Evolutionary conservation across 495 filamentous ascomycete genomes (phyloP).

Genomic region (Arthonia radiata): DNA sequence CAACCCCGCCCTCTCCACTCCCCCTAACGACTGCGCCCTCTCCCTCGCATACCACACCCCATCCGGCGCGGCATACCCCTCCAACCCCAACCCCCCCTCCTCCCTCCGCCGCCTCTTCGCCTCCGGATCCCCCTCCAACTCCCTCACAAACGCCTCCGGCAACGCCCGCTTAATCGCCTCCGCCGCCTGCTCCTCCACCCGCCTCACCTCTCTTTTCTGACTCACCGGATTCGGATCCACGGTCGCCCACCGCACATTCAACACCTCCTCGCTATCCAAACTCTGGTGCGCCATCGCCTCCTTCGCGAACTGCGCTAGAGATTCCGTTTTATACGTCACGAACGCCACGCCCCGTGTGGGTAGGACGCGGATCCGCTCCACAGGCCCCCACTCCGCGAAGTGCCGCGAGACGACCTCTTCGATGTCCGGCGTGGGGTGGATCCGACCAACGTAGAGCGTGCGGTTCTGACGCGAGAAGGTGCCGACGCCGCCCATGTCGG

Average conservation of each 20-base stretch:
- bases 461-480: slow-evolving; percentile 76
- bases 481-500: slow-evolving; percentile 92
- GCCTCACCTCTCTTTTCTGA: slow-evolving; percentile 70
- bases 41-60: slow-evolving; percentile 67
- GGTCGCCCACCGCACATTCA: slow-evolving; percentile 95
- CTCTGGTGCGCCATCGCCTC: slow-evolving; percentile 78
- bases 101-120: slow-evolving; percentile 70
- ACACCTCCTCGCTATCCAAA: slow-evolving; percentile 66
- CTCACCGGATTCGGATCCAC: slow-evolving; percentile 89
- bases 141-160: slow-evolving; percentile 76
- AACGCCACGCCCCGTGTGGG: slow-evolving; percentile 76
- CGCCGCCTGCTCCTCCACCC: slow-evolving; percentile 92
- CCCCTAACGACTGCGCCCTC: too few relatives aligned
- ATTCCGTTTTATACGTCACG: slow-evolving; percentile 70
- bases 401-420: slow-evolving; percentile 88
- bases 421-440: slow-evolving; percentile 92
- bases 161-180: slow-evolving; percentile 78
- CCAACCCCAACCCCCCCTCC: slow-evolving; percentile 67
- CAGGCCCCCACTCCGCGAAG: slow-evolving; percentile 80
- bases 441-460: slow-evolving; percentile 77
- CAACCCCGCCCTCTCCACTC: too few relatives aligned
- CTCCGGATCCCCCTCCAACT: slow-evolving; percentile 70
- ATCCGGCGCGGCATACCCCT: slow-evolving; percentile 86
- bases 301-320: slow-evolving; percentile 56
- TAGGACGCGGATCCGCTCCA: slow-evolving; percentile 78